Evolutionary conservation across 2,329 filamentous ascomycete species (phyloP).

Genomic region (Hortaea sp.): DNA sequence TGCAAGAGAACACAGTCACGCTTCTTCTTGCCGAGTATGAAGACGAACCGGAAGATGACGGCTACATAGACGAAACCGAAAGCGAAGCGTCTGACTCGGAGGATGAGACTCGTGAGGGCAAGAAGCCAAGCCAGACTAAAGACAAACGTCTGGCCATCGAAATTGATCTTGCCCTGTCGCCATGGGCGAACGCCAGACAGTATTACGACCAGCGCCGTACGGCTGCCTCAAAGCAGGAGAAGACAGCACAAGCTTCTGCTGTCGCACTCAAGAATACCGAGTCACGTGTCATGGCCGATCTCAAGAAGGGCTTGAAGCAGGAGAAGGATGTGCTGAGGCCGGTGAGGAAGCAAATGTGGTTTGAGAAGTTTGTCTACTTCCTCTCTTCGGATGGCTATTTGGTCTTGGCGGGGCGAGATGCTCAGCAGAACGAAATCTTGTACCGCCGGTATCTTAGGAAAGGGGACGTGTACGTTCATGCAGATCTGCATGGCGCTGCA

Average conservation of each 20-base stretch:
- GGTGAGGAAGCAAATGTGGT: slow-evolving; percentile 80
- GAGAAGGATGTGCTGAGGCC: slow-evolving; percentile 81
- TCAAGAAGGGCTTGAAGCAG: slow-evolving; percentile 81
- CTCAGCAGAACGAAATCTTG: slow-evolving; percentile 82
- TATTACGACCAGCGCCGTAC: slow-evolving; percentile 85
- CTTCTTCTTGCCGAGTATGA: slow-evolving; percentile 64
- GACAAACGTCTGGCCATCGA: slow-evolving; percentile 58
- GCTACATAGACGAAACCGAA: slow-evolving; percentile 53
- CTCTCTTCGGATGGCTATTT: slow-evolving; percentile 92
- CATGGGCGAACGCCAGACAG: slow-evolving; percentile 80
- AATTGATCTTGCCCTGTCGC: slow-evolving; percentile 69
- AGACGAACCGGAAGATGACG: slow-evolving; percentile 51
- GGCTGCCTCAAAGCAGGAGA: slow-evolving; percentile 78
- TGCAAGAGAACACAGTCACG: slow-evolving; percentile 83
- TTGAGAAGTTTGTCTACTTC: slow-evolving; percentile 95
- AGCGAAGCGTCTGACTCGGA: slow-evolving; percentile 53
- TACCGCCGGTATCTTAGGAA: slow-evolving; percentile 78
- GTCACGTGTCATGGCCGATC: slow-evolving; percentile 73
- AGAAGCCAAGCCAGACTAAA: slow-evolving; percentile 20
- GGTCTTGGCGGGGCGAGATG: slow-evolving; percentile 76
- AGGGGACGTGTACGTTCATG: slow-evolving; percentile 86
- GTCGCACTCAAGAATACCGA: slow-evolving; percentile 83
- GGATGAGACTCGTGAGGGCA: slow-evolving; percentile 32
- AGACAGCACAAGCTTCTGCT: slow-evolving; percentile 70
- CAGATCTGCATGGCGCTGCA: slow-evolving; percentile 74